A percentile compares a stretch with the other conserved stretches of the same genome.
Conservation (phyloP, 2,329 filamentous ascomycete genomes). For the Delphinella strobiligena region DNA sequence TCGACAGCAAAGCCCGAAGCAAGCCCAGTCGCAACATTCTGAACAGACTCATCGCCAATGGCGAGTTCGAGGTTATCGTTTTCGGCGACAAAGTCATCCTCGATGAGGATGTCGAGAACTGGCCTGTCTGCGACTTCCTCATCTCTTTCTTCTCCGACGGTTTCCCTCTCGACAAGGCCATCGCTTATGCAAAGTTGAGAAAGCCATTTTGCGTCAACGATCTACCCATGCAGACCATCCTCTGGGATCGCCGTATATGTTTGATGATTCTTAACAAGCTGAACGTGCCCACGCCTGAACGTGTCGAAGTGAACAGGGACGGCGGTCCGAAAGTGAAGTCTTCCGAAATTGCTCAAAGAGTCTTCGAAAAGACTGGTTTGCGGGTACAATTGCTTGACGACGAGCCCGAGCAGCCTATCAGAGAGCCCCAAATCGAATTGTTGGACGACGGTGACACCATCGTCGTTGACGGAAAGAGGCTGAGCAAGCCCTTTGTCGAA, state of each 20-base stretch:
- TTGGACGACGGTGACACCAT: slow-evolving; percentile 84
- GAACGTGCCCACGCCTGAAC: slow-evolving; percentile 74
- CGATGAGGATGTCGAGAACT: slow-evolving; percentile 92
- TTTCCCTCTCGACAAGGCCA: slow-evolving; percentile 92
- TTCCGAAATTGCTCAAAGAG: slow-evolving; percentile 64
- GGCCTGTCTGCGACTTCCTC: slow-evolving; percentile 90
- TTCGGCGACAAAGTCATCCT: slow-evolving; percentile 98
- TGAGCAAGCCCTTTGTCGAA: slow-evolving; percentile 93
- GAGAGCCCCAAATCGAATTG: slow-evolving; percentile 53
- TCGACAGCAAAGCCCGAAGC: slow-evolving; percentile 91
- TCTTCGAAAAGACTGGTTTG: slow-evolving; percentile 71
- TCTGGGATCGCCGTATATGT: slow-evolving; percentile 91
- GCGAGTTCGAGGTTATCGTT: slow-evolving; percentile 91
- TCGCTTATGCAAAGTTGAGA: slow-evolving; percentile 82
- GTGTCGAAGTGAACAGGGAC: slow-evolving; percentile 85
- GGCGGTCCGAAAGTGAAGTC: slow-evolving; percentile 74
- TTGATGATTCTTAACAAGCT: slow-evolving; percentile 80
- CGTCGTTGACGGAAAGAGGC: slow-evolving; percentile 67
- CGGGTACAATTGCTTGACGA: slow-evolving; percentile 16
- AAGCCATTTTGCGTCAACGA: slow-evolving; percentile 98
- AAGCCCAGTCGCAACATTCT: slow-evolving; percentile 95
- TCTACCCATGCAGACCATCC: slow-evolving; percentile 87
- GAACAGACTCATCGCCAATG: slow-evolving; percentile 81
- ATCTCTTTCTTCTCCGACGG: slow-evolving; percentile 98
- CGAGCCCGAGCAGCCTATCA: slow-evolving; percentile 1